phyloP scores from a whole-genome alignment of 106 monocot species.

The Allium fistulosum region DNA sequence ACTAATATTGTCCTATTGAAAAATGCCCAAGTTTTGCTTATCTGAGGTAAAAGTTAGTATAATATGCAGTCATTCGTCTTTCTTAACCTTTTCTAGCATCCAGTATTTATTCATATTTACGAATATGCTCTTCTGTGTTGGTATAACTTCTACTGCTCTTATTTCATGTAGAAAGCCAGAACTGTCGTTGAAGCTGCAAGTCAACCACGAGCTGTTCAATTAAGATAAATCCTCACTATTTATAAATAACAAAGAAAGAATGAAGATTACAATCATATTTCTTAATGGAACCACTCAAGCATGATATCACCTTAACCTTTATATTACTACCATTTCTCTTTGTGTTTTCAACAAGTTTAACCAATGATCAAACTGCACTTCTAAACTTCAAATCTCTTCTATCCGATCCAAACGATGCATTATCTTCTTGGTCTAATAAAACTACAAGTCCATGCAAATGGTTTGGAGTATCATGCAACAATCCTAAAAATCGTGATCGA shows the following conservation, averaged over 20 bases:
- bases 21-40: no score
- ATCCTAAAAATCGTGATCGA: neutral
- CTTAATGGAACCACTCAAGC: constrained; percentile 4
- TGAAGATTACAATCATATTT: neutral
- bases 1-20: no score
- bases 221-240: neutral
- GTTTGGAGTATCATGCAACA: constrained; percentile 32
- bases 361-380: constrained; percentile 18
- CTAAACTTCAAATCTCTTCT: constrained; percentile 34
- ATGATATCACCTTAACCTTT: neutral
- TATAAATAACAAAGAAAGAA: neutral
- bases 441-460: constrained; percentile 26
- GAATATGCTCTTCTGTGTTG: neutral
- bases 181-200: neutral
- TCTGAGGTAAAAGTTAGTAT: no score
- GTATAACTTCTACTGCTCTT: neutral
- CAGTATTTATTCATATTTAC: no score
- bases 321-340: neutral
- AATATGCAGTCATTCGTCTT: no score
- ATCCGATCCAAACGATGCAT: neutral
- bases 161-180: neutral
- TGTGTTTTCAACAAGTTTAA: neutral
- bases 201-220: neutral
- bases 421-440: constrained; percentile 24
- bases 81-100: no score